Percentiles rank a stretch among this genome's conserved stretches.
These are phyloP conservation scores for Madurella mycetomatis DNA, from an alignment of 2,329 filamentous ascomycete genomes.

Conservation along the genomic window DNA sequence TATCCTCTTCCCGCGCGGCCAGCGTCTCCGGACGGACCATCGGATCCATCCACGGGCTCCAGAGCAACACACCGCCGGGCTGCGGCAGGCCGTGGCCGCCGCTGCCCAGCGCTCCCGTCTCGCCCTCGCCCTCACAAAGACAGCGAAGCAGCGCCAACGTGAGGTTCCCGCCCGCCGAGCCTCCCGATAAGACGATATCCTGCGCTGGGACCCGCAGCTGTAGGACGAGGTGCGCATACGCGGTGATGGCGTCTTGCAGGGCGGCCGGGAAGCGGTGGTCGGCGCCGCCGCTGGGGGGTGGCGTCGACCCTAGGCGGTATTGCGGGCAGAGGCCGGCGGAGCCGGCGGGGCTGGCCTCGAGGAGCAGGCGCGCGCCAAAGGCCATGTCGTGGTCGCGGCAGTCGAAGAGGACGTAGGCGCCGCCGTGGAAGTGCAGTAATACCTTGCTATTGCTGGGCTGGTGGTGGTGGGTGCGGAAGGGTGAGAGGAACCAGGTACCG, in stretches of 20 bases:
- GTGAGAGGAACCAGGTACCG: no score
- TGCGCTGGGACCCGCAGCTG: conserved; percentile 25
- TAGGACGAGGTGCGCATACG: conserved; percentile 27
- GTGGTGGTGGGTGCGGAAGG: no score
- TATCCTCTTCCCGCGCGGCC: neutral
- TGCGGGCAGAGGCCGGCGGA: conserved; percentile 29
- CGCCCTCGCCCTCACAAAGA: conserved; percentile 27
- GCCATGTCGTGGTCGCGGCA: conserved; percentile 30
- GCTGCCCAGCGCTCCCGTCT: no score
- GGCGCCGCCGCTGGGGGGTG: neutral
- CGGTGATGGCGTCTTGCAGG: conserved; percentile 31
- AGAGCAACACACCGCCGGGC: conserved; percentile 26
- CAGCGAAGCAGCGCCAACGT: conserved; percentile 31
- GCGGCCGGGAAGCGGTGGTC: conserved; percentile 29
- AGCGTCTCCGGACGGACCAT: neutral
- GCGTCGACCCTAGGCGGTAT: conserved; percentile 30
- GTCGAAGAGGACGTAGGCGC: conserved; percentile 31
- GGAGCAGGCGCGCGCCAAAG: conserved; percentile 25
- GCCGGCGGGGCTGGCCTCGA: conserved; percentile 20
- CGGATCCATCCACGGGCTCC: conserved; percentile 26
- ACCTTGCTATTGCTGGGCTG: no score
- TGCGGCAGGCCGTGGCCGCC: conserved; percentile 19
- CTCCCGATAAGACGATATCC: conserved; percentile 32
- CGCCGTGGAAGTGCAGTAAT: conserved; percentile 32
- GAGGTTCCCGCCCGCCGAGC: conserved; percentile 32